Percentiles rank a stretch among this genome's conserved stretches.
These are phyloP conservation scores for Citrullus amarus DNA, from an alignment of 306 rosid genomes.

Conservation along the genomic window DNA sequence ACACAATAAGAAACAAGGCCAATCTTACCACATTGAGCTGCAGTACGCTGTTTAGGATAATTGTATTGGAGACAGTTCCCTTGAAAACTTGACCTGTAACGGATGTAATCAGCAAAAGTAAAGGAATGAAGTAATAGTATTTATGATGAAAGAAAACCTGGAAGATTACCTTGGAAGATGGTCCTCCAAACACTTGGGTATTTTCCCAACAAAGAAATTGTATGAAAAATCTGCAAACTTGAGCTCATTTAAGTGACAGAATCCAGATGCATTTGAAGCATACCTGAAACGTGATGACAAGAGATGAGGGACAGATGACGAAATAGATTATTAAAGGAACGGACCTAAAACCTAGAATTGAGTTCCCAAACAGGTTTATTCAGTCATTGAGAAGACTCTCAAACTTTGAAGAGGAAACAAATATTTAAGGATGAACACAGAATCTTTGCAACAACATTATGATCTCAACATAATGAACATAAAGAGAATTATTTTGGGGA, in stretches of 20 bases:
- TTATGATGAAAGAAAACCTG: conserved; percentile 11
- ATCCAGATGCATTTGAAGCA: conserved; percentile 50
- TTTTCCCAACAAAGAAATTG: conserved; percentile 76
- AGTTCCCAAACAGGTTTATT: neutral
- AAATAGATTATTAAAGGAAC: conserved; percentile 12
- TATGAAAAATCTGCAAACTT: conserved; percentile 74
- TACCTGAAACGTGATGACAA: conserved; percentile 39
- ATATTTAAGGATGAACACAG: neutral
- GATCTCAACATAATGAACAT: neutral
- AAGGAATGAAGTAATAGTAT: conserved; percentile 14
- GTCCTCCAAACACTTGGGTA: conserved; percentile 66
- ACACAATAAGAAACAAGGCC: neutral
- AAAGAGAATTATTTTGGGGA: neutral
- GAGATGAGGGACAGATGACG: conserved; percentile 12
- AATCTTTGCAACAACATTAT: neutral
- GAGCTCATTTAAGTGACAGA: conserved; percentile 55
- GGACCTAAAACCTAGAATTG: neutral
- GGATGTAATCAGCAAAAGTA: conserved; percentile 10
- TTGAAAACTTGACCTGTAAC: conserved; percentile 66
- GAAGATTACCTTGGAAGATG: conserved; percentile 66
- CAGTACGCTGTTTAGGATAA: conserved; percentile 54
- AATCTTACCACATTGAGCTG: conserved; percentile 53
- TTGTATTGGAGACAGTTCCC: conserved; percentile 75
- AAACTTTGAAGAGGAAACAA: neutral
- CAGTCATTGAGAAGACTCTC: neutral